These are phyloP conservation scores for Entophlyctis luteolus DNA, from an alignment of 192 early-diverging fungal genomes.

Conservation along the genomic window DNA sequence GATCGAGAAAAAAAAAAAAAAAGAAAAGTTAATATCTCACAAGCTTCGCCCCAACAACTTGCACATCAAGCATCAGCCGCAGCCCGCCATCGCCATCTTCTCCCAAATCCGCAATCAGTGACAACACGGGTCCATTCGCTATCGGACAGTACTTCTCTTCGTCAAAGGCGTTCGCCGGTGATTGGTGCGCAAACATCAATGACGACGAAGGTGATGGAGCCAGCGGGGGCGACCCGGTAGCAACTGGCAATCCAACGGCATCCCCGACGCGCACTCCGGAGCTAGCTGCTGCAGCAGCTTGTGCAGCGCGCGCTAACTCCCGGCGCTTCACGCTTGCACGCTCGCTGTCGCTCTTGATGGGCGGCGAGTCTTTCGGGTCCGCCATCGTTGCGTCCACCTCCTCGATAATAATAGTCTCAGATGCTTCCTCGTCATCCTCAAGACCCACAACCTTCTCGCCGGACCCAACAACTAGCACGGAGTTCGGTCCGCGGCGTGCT, in stretches of 20 bases:
- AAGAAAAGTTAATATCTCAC: constrained; percentile 16
- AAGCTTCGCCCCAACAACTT: constrained; percentile 17
- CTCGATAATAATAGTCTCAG: neutral
- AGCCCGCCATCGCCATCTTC: neutral
- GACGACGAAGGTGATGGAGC: too few relatives aligned
- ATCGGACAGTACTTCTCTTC: neutral
- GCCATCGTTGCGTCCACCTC: neutral
- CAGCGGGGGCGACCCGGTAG: too few relatives aligned
- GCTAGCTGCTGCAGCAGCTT: too few relatives aligned
- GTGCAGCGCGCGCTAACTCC: constrained; percentile 1
- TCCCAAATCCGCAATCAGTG: constrained; percentile 14
- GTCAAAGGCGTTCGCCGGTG: too few relatives aligned
- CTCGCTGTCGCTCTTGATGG: constrained; percentile 1
- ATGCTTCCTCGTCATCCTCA: too few relatives aligned
- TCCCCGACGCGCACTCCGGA: too few relatives aligned
- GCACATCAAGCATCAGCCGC: constrained; percentile 17
- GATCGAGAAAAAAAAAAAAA: too few relatives aligned
- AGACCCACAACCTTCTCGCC: too few relatives aligned
- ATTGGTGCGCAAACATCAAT: too few relatives aligned
- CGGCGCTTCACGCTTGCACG: constrained; percentile 16
- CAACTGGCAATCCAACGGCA: too few relatives aligned
- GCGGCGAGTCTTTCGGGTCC: neutral
- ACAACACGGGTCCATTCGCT: constrained; percentile 9
- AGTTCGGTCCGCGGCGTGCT: too few relatives aligned
- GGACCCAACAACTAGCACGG: too few relatives aligned